Evolutionary conservation across 2,329 filamentous ascomycete genomes (phyloP).

Genomic region (Cladosporium sp.): DNA sequence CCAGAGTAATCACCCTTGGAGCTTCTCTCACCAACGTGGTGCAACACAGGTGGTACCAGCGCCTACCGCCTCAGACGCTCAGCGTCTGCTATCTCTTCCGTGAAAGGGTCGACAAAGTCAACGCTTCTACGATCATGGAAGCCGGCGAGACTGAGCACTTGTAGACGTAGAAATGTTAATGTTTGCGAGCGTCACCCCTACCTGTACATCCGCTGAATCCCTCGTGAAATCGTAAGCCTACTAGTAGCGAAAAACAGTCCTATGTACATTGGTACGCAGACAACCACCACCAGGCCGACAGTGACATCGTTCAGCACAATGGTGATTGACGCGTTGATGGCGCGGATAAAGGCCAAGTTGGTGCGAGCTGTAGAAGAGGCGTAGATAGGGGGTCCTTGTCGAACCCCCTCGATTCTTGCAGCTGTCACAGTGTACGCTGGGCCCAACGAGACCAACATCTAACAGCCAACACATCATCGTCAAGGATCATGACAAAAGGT

Average conservation of each 20-base stretch:
- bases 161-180: constrained; percentile 36
- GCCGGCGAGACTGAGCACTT: constrained; percentile 23
- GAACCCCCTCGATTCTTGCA: too few relatives aligned
- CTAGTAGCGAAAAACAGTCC: constrained; percentile 38
- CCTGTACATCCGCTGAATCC: constrained; percentile 37
- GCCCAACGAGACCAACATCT: too few relatives aligned
- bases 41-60: constrained; percentile 37
- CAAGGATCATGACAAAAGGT: too few relatives aligned
- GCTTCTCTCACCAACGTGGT: constrained; percentile 40
- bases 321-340: too few relatives aligned
- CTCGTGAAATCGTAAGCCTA: constrained; percentile 31
- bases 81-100: constrained; percentile 37
- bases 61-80: constrained; percentile 36
- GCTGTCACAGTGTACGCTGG: too few relatives aligned
- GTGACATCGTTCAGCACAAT: too few relatives aligned
- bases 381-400: too few relatives aligned
- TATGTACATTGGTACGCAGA: constrained; percentile 29
- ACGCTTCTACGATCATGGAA: constrained; percentile 25
- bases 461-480: too few relatives aligned
- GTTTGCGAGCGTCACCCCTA: constrained; percentile 42
- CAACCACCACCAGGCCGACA: neutral
- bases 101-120: constrained; percentile 36
- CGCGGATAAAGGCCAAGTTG: too few relatives aligned
- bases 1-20: constrained; percentile 28
- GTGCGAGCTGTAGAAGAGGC: too few relatives aligned